Evolutionary conservation across 768 basidiomycete species (phyloP).

Genomic region (Termitomyces sp.): DNA sequence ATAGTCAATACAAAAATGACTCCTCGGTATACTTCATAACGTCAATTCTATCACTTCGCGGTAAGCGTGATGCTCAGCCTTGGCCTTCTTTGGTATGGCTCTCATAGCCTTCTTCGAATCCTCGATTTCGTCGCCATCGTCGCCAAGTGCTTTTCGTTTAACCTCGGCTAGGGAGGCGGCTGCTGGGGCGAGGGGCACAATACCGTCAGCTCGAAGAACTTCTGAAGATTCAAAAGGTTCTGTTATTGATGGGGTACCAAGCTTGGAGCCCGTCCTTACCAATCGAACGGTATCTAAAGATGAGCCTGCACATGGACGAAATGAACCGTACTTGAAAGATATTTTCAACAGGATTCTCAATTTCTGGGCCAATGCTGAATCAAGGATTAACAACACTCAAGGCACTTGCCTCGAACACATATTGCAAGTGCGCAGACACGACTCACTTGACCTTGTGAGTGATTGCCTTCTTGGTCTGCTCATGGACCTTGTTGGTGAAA

Average conservation of each 20-base stretch:
- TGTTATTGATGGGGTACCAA: background rate
- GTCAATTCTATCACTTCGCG: background rate
- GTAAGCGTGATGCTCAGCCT: background rate
- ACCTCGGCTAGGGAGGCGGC: background rate
- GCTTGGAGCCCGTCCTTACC: background rate
- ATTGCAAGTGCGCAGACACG: background rate
- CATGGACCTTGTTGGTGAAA: background rate
- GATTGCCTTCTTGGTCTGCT: slow-evolving; percentile 8
- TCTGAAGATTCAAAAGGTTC: background rate
- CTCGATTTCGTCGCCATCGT: background rate
- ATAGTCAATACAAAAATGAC: background rate
- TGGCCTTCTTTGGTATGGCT: background rate
- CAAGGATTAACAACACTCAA: background rate
- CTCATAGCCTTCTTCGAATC: background rate
- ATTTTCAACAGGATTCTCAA: background rate
- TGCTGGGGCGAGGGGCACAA: background rate
- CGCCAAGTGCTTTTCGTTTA: background rate
- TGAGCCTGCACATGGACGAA: background rate
- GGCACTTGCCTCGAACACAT: background rate
- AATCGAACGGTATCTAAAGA: background rate
- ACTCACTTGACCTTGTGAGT: slow-evolving; percentile 20
- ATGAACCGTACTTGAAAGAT: background rate
- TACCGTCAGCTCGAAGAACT: background rate
- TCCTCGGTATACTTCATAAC: background rate
- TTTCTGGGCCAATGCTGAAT: background rate